A percentile compares a stretch with the other conserved stretches of the same genome.
Conservation (phyloP, 306 rosid genomes). For the Gillenia trifoliata region DNA sequence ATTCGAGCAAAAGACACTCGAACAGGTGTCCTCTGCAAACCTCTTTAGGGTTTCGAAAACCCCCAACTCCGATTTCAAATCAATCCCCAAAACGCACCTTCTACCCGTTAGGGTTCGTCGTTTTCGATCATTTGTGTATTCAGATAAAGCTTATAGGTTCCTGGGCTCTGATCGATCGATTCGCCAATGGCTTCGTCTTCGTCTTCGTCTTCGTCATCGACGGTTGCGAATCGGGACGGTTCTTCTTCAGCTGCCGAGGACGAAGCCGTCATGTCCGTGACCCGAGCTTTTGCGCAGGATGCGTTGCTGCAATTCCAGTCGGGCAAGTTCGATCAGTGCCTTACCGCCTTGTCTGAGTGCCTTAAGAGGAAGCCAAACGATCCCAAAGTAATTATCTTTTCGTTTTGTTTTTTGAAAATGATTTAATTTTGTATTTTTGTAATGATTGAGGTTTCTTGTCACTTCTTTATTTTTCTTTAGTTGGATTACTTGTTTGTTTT, state of each 20-base stretch:
- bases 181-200: conserved; percentile 53
- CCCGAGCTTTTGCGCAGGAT: conserved; percentile 66
- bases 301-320: conserved; percentile 85
- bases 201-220: conserved; percentile 23
- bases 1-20: conserved; percentile 6
- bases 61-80: conserved; percentile 10
- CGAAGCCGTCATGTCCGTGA: conserved; percentile 50
- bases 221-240: conserved; percentile 57
- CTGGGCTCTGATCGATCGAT: conserved; percentile 53
- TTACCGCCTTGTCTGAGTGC: conserved; percentile 68
- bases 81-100: not conserved
- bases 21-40: conserved; percentile 19
- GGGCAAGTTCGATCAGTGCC: conserved; percentile 71
- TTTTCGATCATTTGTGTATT: not conserved
- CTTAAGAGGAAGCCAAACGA: conserved; percentile 66
- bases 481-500: not conserved
- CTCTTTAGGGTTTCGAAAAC: conserved; percentile 30
- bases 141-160: conserved; percentile 15
- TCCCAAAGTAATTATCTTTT: conserved; percentile 63
- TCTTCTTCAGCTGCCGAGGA: conserved; percentile 48
- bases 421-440: not conserved
- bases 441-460: not conserved
- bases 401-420: not conserved
- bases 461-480: not conserved
- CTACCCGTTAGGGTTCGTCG: conserved; percentile 13